Conservation (phyloP, 2,329 filamentous ascomycete genomes). For the Arthrinium puccinioides region DNA sequence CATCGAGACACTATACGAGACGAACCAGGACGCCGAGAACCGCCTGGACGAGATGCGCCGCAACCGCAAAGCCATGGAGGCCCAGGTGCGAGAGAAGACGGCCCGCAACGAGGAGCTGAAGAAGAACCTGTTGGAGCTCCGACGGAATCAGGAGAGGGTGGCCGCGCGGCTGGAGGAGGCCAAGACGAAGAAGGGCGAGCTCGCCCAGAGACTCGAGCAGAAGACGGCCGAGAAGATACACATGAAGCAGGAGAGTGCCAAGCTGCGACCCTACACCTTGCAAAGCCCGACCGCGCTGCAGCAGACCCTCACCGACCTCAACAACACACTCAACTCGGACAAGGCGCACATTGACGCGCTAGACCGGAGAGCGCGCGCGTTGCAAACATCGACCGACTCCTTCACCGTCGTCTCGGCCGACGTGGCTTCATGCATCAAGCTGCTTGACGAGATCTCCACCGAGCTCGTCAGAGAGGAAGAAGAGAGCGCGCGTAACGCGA, state of each 20-base stretch:
- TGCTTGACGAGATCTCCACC: conserved; percentile 79
- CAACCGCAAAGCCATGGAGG: conserved; percentile 74
- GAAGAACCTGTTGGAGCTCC: conserved; percentile 70
- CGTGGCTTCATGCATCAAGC: conserved; percentile 78
- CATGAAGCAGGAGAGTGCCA: conserved; percentile 77
- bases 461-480: conserved; percentile 90
- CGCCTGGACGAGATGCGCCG: conserved; percentile 74
- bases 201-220: conserved; percentile 66
- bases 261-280: conserved; percentile 84
- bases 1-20: conserved; percentile 77
- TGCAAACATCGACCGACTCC: conserved; percentile 88
- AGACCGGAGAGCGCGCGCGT: conserved; percentile 77
- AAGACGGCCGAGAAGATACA: conserved; percentile 63
- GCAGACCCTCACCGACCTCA: conserved; percentile 72
- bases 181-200: conserved; percentile 69
- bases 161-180: conserved; percentile 75
- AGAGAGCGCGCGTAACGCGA: conserved; percentile 69
- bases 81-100: conserved; percentile 75
- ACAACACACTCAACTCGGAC: conserved; percentile 68
- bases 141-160: conserved; percentile 75
- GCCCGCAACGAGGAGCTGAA: conserved; percentile 83
- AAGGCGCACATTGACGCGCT: conserved; percentile 81
- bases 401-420: conserved; percentile 80
- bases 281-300: conserved; percentile 83
- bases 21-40: conserved; percentile 81